Evolutionary conservation across 1,139 yeast genomes (phyloP), one percentile per base, ranked within the genome.

Genomic region (Blastobotrys petasosporus): DNA sequence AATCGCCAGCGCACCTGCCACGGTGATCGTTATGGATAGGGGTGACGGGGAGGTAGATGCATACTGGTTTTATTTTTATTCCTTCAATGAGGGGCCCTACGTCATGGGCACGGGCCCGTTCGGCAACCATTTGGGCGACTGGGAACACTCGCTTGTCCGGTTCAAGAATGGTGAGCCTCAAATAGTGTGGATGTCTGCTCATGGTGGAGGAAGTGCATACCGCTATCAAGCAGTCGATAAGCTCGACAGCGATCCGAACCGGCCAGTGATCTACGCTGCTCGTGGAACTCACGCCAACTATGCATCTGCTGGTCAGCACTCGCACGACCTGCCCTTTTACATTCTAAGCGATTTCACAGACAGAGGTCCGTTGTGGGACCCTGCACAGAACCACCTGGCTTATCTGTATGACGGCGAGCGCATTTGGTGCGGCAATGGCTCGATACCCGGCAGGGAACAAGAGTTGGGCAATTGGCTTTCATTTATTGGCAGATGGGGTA

Each of bases 161-260:
- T 92, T 85, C 62, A 76, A 80, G 56, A 75, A 84, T 3, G 95
- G 96, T 0, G 68, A 73, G 51, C 97, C 98, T 0, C 73, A 81
- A n/a, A 76, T 84, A 48, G 80, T 90, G n/a, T 92, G 97, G 97
- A 85, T 92, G 94, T 84, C 94, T 29, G 97, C 97, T 0, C 98
- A 92, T 65, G 95, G 97, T 1, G 97, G 97, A 9, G 98, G 98
- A 3, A 84, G 90, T 17, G 97, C 95, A 0, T 92, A 83, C 63
- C 74, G 75, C 54, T 90, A 80, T 61, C 72, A 76, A 23, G 84
- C 87, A 28, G 67, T 88, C 51, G 96, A 88, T 59, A 85, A 83
- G 59, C 75, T 76, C 48, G 79, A 77, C 45, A 45, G 57, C 15
- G 65, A 70, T 48, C 55, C 61, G 7, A 61, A 61, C 34, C 69